Evolutionary conservation across 1,284 basidiomycete species (phyloP).

Genomic region (Ganoderma sp.): DNA sequence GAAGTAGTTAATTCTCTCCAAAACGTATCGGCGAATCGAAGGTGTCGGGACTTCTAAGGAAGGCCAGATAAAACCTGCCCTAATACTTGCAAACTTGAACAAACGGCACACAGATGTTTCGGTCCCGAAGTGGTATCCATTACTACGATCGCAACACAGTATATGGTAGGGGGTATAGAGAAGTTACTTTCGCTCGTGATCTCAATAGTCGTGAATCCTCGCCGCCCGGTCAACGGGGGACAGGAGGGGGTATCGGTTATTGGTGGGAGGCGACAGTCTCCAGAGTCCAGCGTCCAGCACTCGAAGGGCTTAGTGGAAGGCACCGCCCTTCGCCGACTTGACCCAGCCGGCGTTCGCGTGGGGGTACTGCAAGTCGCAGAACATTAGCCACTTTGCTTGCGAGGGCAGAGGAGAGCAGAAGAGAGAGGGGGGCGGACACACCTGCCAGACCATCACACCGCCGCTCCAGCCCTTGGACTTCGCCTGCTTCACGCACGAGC

Average conservation of each 20-base stretch:
- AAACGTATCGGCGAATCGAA: no score
- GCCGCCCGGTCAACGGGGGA: constrained; percentile 6
- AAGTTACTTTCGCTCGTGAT: not conserved
- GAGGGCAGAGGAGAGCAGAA: not conserved
- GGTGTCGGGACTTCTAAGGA: no score
- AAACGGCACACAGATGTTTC: not conserved
- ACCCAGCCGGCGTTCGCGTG: constrained; percentile 27
- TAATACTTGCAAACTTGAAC: no score
- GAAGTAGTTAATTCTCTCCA: no score
- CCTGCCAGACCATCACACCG: constrained; percentile 33
- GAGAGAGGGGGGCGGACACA: not conserved
- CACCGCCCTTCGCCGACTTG: constrained; percentile 22
- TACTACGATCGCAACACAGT: constrained; percentile 14
- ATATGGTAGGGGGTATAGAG: not conserved
- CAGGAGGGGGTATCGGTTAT: no score
- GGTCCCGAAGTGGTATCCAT: constrained; percentile 9
- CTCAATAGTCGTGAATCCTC: not conserved
- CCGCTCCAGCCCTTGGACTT: constrained; percentile 61
- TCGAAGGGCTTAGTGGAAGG: constrained; percentile 15
- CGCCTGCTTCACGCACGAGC: constrained; percentile 60
- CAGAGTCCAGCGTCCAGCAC: no score
- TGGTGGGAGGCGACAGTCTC: no score
- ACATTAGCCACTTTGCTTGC: not conserved
- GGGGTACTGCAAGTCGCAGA: constrained; percentile 10
- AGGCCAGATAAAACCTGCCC: no score